A percentile compares a stretch with the other conserved stretches of the same genome.
Evolutionary conservation across 2,329 filamentous ascomycete genomes (phyloP).

Genomic region (Grosmannia clavigera): DNA sequence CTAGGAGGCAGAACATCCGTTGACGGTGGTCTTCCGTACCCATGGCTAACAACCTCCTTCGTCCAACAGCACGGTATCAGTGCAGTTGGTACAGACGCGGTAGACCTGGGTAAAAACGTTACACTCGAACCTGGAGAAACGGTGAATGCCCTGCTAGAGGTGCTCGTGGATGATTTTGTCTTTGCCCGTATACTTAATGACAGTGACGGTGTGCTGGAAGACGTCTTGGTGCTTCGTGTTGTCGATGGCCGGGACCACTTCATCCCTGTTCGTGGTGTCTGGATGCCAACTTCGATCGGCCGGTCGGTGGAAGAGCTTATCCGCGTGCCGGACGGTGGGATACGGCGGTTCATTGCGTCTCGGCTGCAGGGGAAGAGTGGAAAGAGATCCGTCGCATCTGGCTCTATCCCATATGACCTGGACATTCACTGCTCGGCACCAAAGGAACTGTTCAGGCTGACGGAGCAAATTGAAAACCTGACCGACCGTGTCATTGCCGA

Average conservation of each 20-base stretch:
- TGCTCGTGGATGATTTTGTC: conserved; percentile 50
- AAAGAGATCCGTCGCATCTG: conserved; percentile 12
- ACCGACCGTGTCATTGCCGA: conserved; percentile 47
- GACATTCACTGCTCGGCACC: conserved; percentile 69
- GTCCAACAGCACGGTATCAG: conserved; percentile 30
- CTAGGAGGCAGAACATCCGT: conserved; percentile 18
- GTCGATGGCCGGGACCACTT: conserved; percentile 82
- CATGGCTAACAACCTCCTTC: conserved; percentile 63
- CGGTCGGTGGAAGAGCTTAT: conserved; percentile 83
- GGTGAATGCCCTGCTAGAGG: conserved; percentile 53
- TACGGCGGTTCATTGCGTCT: conserved; percentile 37
- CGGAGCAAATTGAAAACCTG: conserved; percentile 57
- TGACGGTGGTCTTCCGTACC: conserved; percentile 19
- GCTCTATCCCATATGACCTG: conserved; percentile 40
- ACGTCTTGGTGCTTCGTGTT: conserved; percentile 78
- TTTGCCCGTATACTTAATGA: conserved; percentile 63
- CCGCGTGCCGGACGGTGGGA: conserved; percentile 70
- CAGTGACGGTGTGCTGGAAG: conserved; percentile 54
- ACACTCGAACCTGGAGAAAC: conserved; percentile 79
- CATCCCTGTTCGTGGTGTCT: conserved; percentile 63
- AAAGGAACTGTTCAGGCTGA: conserved; percentile 79
- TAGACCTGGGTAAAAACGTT: conserved; percentile 40
- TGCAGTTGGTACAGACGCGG: conserved; percentile 19
- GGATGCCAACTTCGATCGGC: conserved; percentile 73
- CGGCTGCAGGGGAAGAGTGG: conserved; percentile 19